These are phyloP conservation scores for Jackrogersella multiformis DNA, from an alignment of 495 filamentous ascomycete genomes.

Conservation along the genomic window DNA sequence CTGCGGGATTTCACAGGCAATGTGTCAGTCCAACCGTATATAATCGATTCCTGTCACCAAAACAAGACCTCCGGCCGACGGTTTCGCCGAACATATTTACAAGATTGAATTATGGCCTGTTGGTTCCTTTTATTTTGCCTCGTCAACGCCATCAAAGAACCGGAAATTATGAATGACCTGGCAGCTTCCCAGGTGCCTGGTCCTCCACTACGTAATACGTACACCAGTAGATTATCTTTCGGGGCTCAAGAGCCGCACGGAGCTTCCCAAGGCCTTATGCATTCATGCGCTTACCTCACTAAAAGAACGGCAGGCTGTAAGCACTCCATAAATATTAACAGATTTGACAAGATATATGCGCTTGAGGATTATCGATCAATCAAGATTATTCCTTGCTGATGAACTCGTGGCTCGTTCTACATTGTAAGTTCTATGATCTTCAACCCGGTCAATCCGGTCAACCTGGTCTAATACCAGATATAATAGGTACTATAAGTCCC, in stretches of 20 bases:
- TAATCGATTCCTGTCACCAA: constrained; percentile 6
- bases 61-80: background rate
- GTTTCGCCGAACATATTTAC: background rate
- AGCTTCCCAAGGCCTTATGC: constrained; percentile 30
- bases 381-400: constrained; percentile 10
- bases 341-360: constrained; percentile 1
- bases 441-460: constrained; percentile 5
- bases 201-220: no score
- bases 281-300: constrained; percentile 26
- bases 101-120: background rate
- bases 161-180: constrained; percentile 35
- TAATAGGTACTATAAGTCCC: constrained; percentile 9
- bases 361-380: background rate
- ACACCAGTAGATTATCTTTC: constrained; percentile 19
- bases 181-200: no score
- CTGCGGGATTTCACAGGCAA: background rate
- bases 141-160: constrained; percentile 9
- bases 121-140: background rate
- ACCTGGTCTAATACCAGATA: constrained; percentile 27
- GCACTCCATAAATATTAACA: no score
- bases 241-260: constrained; percentile 29
- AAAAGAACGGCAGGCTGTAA: constrained; percentile 28
- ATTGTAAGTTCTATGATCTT: background rate
- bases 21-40: constrained; percentile 6
- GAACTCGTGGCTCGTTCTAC: background rate